These are phyloP conservation scores for Colletotrichum acutatum DNA, from an alignment of 2,329 filamentous ascomycete species.

Conservation along the genomic window DNA sequence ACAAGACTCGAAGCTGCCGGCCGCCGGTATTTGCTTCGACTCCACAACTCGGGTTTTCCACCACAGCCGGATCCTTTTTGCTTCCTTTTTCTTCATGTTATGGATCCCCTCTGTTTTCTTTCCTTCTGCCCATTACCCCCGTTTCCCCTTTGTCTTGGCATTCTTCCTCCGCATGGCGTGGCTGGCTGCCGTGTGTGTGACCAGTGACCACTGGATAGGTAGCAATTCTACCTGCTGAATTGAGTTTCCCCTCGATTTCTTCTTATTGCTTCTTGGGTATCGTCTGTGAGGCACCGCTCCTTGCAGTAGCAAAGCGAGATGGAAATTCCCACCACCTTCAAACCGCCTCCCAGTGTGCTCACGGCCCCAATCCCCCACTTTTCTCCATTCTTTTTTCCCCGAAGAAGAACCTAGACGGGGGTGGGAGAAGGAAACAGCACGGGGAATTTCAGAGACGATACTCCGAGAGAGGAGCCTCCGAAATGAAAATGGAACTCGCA, in stretches of 20 bases:
- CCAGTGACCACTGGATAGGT: neutral
- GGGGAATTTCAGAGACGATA: neutral
- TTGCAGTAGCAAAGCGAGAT: conserved; percentile 11
- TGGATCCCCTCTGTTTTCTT: neutral
- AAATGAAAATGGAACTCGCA: neutral
- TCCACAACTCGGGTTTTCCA: conserved; percentile 20
- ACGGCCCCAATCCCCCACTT: neutral
- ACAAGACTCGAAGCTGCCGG: conserved; percentile 22
- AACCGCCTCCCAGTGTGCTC: neutral
- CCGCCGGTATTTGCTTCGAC: conserved; percentile 15
- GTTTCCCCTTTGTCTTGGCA: neutral
- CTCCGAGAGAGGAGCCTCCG: neutral
- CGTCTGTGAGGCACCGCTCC: neutral
- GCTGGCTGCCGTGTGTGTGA: neutral
- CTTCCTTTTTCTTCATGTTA: neutral
- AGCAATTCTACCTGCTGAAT: neutral
- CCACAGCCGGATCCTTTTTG: conserved; percentile 18
- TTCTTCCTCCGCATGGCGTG: neutral
- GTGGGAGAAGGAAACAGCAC: neutral
- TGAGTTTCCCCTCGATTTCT: neutral
- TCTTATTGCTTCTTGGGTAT: neutral
- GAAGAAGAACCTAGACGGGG: neutral
- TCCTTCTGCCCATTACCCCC: neutral
- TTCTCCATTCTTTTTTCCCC: neutral
- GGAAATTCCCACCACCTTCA: neutral